Evolutionary conservation across 306 rosid genomes (phyloP), one percentile per base, ranked within the genome.

Genomic region (Gastrolobium bilobum): DNA sequence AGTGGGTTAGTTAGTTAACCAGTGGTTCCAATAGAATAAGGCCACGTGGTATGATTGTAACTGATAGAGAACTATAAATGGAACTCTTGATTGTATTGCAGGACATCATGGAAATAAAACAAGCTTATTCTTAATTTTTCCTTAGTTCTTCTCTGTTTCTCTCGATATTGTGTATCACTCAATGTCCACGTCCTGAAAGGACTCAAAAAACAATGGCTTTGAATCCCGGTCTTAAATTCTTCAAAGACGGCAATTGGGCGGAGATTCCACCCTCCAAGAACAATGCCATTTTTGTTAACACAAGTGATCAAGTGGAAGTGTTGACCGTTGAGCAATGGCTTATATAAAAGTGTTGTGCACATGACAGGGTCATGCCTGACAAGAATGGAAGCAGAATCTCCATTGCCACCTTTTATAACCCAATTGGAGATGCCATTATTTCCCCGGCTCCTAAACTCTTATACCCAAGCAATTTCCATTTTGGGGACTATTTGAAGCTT

Each of bases 251-350:
- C 0, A 71, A 78, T 29, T 92, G 97, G 97, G 76, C 87, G 3
- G 81, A 88, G 76, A 85, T 92, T 64, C 93, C 95, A 26, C 92
- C 96, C 54, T 87, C 97, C 51, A 86, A 90, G 83, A 83, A 86
- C 73, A 84, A 87, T 77, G 81, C 93, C 54, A 86, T 92, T 31
- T 92, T 90, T 85, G 92, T 92, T 35, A 92, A 90, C 90, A 89
- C 81, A 40, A 93, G 97, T 51, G 97, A 92, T 69, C 97, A 89
- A 43, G 30, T 92, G 70, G 93, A 92, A 47, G 79, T 92, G n/a
- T 15, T 89, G 73, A 88, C n/a, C n/a, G n/a, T n/a, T n/a, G n/a
- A n/a, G 84, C 74, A 77, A 77, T 65, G 97, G 91, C 1, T 73
- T 79, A 60, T 91, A 91, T 47, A 89, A 68, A 53, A 89, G 92